Evolutionary conservation across 768 basidiomycete species (phyloP).

Genomic region (Lanmaoa rubissima): DNA sequence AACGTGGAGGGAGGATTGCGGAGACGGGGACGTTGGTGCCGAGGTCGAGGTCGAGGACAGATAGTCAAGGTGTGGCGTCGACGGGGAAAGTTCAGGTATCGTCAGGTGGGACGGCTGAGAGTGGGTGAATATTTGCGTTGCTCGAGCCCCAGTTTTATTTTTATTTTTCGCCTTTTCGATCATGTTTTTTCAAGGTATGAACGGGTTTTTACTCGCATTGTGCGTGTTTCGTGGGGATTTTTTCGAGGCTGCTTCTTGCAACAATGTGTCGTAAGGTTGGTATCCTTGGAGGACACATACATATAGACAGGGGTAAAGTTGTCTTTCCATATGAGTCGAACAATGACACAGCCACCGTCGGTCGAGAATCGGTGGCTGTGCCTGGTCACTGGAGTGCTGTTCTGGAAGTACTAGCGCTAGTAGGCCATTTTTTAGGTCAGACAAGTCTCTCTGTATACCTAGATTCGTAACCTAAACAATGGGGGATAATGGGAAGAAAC

Average conservation of each 20-base stretch:
- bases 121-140: not conserved
- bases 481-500: no score
- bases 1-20: conserved; percentile 64
- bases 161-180: not conserved
- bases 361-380: not conserved
- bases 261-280: no score
- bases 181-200: not conserved
- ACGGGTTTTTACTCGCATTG: not conserved
- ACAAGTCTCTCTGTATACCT: no score
- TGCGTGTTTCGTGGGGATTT: no score
- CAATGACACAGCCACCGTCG: conserved; percentile 3
- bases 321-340: not conserved
- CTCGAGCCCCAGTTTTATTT: not conserved
- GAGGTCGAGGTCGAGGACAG: conserved; percentile 42
- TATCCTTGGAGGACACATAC: not conserved
- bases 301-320: not conserved
- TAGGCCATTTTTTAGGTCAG: no score
- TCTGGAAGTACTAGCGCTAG: no score
- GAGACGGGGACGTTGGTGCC: conserved; percentile 61
- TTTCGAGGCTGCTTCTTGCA: no score
- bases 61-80: conserved; percentile 41
- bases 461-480: no score
- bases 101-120: no score
- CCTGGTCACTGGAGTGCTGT: no score
- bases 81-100: conserved; percentile 33